phyloP scores from a whole-genome alignment of 352 stramenopile genomes.

The Pythium brachiatum region DNA sequence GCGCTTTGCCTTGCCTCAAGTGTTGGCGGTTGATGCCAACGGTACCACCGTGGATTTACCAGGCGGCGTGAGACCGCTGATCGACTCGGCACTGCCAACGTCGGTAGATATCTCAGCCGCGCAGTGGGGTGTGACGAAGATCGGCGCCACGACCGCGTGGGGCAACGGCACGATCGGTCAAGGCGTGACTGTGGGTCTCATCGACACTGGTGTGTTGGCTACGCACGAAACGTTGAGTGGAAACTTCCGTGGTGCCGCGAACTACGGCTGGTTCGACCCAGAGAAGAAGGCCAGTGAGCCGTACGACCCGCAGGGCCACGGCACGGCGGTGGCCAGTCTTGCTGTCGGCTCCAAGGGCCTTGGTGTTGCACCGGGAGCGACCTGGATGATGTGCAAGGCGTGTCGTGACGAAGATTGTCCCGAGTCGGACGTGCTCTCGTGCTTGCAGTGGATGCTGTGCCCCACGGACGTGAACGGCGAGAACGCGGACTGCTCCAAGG shows the following conservation, averaged over 20 bases:
- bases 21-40: background rate
- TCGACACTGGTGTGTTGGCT: constrained; percentile 32
- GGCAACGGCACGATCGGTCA: constrained; percentile 22
- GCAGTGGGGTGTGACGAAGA: constrained; percentile 33
- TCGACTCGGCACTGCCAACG: background rate
- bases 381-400: constrained; percentile 26
- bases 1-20: constrained; percentile 5
- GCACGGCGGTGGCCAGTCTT: constrained; percentile 11
- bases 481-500: constrained; percentile 28
- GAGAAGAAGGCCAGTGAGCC: constrained; percentile 18
- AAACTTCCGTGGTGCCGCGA: constrained; percentile 25
- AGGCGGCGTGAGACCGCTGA: background rate
- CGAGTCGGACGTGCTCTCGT: constrained; percentile 26
- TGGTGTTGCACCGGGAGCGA: constrained; percentile 11
- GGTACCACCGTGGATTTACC: background rate
- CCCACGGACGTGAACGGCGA: constrained; percentile 27
- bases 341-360: constrained; percentile 12
- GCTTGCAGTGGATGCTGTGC: constrained; percentile 34
- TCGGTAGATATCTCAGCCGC: background rate
- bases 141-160: constrained; percentile 31
- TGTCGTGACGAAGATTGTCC: constrained; percentile 27
- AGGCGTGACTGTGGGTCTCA: constrained; percentile 27
- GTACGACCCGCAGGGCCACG: constrained; percentile 26
- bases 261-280: constrained; percentile 34
- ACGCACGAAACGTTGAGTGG: constrained; percentile 29